phyloP scores from a whole-genome alignment of 345 rosid species.

The Raphanus sativus region DNA sequence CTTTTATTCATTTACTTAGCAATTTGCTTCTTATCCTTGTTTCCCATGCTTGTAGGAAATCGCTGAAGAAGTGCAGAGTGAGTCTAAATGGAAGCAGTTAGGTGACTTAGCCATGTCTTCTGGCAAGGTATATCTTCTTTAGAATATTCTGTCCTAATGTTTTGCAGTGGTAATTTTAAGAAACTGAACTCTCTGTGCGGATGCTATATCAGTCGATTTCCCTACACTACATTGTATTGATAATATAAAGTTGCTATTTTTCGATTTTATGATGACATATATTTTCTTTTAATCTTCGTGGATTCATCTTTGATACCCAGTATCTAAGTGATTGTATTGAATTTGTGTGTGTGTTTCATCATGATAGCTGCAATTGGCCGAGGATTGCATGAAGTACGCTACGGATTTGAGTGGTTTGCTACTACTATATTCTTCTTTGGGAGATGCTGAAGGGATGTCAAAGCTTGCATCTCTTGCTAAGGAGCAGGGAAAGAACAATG shows the following conservation, averaged over 20 bases:
- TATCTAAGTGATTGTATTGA: background rate
- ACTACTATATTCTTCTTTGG: slow-evolving; percentile 91
- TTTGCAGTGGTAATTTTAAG: too few species aligned
- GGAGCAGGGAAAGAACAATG: slow-evolving; percentile 97
- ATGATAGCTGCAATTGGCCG: slow-evolving; percentile 93
- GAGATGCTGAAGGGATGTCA: slow-evolving; percentile 90
- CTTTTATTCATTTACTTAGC: background rate
- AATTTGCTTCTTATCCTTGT: background rate
- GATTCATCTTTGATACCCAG: background rate
- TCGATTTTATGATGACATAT: background rate
- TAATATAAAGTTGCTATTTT: too few species aligned
- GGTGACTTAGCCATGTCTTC: slow-evolving; percentile 96
- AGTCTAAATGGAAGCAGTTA: slow-evolving; percentile 97
- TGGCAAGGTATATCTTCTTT: slow-evolving; percentile 62
- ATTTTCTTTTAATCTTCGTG: background rate
- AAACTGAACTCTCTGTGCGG: background rate
- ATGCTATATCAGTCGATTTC: background rate
- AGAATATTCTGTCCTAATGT: background rate
- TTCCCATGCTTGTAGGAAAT: slow-evolving; percentile 63
- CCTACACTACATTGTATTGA: background rate
- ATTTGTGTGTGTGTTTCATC: slow-evolving; percentile 28
- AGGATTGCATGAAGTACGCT: slow-evolving; percentile 91
- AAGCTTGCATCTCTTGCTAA: slow-evolving; percentile 81
- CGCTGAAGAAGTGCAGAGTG: slow-evolving; percentile 76
- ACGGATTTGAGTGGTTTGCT: slow-evolving; percentile 94